Percentiles rank a stretch among this genome's conserved stretches.
These are phyloP conservation scores for Ascochyta pisi DNA, from an alignment of 2,329 filamentous ascomycete genomes.

Conservation along the genomic window DNA sequence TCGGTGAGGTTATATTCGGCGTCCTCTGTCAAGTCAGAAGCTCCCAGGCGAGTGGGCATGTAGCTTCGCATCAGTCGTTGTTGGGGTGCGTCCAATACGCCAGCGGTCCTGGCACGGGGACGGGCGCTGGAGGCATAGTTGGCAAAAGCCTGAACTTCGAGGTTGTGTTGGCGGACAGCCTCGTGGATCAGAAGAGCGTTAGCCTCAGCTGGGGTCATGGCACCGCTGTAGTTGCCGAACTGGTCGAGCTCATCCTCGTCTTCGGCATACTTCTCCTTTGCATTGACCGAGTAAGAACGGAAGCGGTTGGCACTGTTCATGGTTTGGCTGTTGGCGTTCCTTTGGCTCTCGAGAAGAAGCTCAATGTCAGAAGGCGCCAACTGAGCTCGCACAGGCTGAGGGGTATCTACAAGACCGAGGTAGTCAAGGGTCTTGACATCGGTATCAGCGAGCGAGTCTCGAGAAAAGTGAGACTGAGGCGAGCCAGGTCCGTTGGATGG, in stretches of 20 bases:
- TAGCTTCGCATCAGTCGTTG: slow-evolving; percentile 72
- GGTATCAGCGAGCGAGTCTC: slow-evolving; percentile 82
- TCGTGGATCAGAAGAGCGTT: slow-evolving; percentile 69
- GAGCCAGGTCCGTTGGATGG: slow-evolving; percentile 88
- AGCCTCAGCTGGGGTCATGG: slow-evolving; percentile 65
- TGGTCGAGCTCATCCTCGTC: slow-evolving; percentile 84
- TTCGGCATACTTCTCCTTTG: slow-evolving; percentile 95
- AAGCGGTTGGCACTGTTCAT: slow-evolving; percentile 82
- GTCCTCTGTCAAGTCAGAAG: slow-evolving; percentile 77
- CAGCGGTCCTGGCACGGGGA: slow-evolving; percentile 88
- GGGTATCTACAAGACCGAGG: slow-evolving; percentile 90
- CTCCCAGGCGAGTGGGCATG: slow-evolving; percentile 72
- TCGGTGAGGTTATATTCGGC: slow-evolving; percentile 81
- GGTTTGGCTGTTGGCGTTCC: slow-evolving; percentile 62
- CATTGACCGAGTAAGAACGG: slow-evolving; percentile 97
- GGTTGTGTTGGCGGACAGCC: slow-evolving; percentile 86
- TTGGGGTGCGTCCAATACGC: slow-evolving; percentile 81
- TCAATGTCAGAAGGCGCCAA: slow-evolving; percentile 68
- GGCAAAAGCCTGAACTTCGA: slow-evolving; percentile 91
- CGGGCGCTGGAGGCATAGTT: slow-evolving; percentile 81
- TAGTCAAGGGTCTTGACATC: slow-evolving; percentile 96
- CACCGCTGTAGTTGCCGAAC: slow-evolving; percentile 66
- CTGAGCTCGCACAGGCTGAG: slow-evolving; percentile 77
- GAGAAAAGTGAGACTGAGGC: slow-evolving; percentile 83
- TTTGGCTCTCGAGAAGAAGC: slow-evolving; percentile 58